Conservation (phyloP, 2,329 filamentous ascomycete genomes). For the Fusarium sp. region DNA sequence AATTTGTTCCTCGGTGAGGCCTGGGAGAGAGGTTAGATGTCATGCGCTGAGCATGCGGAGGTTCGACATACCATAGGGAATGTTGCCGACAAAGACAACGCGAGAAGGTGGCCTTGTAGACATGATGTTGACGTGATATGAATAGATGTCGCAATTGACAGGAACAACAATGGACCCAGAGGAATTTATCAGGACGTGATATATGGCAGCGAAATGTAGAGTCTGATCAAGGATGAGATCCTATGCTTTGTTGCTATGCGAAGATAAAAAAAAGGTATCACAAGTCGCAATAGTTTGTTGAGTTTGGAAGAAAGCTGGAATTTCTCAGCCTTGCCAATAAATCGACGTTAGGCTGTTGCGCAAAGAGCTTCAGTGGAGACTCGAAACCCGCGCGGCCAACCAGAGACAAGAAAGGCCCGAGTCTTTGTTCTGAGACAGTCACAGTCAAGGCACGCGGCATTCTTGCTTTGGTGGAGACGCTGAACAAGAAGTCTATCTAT, state of each 20-base stretch:
- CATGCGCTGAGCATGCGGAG: background rate
- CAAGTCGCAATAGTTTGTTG: conserved; percentile 21
- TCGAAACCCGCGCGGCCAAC: conserved; percentile 6
- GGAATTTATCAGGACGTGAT: background rate
- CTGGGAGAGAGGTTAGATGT: conserved; percentile 59
- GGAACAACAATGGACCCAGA: background rate
- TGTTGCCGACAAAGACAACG: conserved; percentile 87
- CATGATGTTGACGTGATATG: conserved; percentile 62
- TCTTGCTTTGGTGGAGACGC: background rate
- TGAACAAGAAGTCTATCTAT: background rate
- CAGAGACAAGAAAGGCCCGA: conserved; percentile 10
- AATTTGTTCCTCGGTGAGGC: conserved; percentile 95
- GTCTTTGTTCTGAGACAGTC: background rate
- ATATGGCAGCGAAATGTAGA: background rate
- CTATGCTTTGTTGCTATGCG: background rate
- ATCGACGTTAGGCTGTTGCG: conserved; percentile 35
- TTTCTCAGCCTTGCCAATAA: conserved; percentile 43
- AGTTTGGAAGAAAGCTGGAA: conserved; percentile 32
- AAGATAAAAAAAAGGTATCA: background rate
- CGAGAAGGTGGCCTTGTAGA: conserved; percentile 79
- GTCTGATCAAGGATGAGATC: background rate
- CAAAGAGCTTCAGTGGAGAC: conserved; percentile 28
- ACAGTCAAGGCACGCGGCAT: too few species aligned
- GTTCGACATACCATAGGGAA: conserved; percentile 75
- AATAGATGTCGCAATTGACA: background rate